These are phyloP conservation scores for Colletotrichum sp. DNA, from an alignment of 2,329 filamentous ascomycete genomes.

Conservation along the genomic window DNA sequence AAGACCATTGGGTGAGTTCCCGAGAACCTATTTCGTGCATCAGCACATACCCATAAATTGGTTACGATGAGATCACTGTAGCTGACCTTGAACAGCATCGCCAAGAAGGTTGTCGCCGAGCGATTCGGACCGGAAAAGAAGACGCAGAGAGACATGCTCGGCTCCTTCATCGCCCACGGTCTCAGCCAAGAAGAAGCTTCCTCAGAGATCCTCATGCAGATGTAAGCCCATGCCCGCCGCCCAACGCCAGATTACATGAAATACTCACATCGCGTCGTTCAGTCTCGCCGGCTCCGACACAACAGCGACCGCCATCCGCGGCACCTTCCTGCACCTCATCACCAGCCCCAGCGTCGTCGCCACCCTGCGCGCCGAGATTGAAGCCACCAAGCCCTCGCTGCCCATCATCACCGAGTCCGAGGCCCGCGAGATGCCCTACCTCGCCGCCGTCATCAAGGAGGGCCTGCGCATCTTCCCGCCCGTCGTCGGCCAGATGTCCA, in stretches of 20 bases:
- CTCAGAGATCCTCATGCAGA: conserved; percentile 48
- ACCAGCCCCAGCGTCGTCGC: conserved; percentile 50
- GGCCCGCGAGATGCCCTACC: conserved; percentile 45
- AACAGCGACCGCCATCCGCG: conserved; percentile 59
- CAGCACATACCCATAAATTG: too few relatives aligned
- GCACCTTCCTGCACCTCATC: conserved; percentile 58
- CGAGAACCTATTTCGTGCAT: background rate
- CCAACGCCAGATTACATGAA: conserved; percentile 17
- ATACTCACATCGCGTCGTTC: background rate
- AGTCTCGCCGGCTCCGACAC: conserved; percentile 62
- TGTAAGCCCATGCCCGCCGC: conserved; percentile 46
- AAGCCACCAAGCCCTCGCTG: conserved; percentile 24
- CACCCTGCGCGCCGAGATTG: conserved; percentile 51
- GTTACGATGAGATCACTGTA: fast-evolving
- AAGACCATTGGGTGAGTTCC: conserved; percentile 49
- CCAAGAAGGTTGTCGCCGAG: conserved; percentile 48
- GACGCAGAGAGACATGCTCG: conserved; percentile 56
- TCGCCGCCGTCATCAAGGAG: conserved; percentile 58
- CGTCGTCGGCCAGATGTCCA: conserved; percentile 40
- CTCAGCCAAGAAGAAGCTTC: conserved; percentile 42
- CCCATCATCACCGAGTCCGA: conserved; percentile 35
- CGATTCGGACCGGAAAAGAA: conserved; percentile 48
- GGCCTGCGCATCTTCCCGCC: conserved; percentile 44
- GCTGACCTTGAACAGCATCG: conserved; percentile 32
- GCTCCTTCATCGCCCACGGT: conserved; percentile 44